A percentile compares a stretch with the other conserved stretches of the same genome.
Evolutionary conservation across 805 yeast species (phyloP).

Genomic region (Wickerhamiella brachini): DNA sequence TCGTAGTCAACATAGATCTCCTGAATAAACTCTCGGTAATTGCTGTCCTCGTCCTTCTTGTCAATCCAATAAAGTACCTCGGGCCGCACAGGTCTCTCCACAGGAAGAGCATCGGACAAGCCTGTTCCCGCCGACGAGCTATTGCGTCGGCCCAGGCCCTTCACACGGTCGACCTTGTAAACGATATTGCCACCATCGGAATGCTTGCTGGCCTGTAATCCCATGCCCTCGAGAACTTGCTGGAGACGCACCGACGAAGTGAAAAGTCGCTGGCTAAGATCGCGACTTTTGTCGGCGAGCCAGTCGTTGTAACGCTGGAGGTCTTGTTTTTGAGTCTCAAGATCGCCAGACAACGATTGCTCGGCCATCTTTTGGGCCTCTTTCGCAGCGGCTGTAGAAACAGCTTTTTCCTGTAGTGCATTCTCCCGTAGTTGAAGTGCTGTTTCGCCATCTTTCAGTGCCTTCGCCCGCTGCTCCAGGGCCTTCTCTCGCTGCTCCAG

Average conservation of each 20-base stretch:
- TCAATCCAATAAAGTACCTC: slow-evolving; percentile 37
- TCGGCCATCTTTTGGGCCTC: not conserved
- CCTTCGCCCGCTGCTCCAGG: not conserved
- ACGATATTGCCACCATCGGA: slow-evolving; percentile 27
- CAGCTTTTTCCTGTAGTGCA: not conserved
- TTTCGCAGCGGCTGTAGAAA: not conserved
- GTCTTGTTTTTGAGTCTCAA: slow-evolving; percentile 1
- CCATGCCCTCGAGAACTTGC: slow-evolving; percentile 57
- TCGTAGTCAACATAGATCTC: slow-evolving; percentile 28
- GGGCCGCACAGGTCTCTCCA: slow-evolving; percentile 5
- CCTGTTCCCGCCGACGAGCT: not conserved
- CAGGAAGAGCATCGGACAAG: no score
- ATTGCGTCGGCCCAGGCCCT: slow-evolving; percentile 33
- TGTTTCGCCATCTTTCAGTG: slow-evolving; percentile 6
- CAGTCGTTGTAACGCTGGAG: slow-evolving; percentile 9
- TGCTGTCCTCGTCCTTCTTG: slow-evolving; percentile 21
- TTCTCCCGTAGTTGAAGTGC: slow-evolving; percentile 2
- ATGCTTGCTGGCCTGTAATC: slow-evolving; percentile 44
- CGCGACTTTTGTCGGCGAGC: slow-evolving; percentile 28
- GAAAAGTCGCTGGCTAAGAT: slow-evolving; percentile 29
- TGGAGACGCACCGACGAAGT: slow-evolving; percentile 31
- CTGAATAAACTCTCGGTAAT: slow-evolving; percentile 16
- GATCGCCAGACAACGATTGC: not conserved
- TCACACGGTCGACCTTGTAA: slow-evolving; percentile 45
- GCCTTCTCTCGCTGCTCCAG: slow-evolving; percentile 8